These are phyloP conservation scores for Ceraceosorus guamensis DNA, from an alignment of 1,284 basidiomycete species.

Conservation along the genomic window DNA sequence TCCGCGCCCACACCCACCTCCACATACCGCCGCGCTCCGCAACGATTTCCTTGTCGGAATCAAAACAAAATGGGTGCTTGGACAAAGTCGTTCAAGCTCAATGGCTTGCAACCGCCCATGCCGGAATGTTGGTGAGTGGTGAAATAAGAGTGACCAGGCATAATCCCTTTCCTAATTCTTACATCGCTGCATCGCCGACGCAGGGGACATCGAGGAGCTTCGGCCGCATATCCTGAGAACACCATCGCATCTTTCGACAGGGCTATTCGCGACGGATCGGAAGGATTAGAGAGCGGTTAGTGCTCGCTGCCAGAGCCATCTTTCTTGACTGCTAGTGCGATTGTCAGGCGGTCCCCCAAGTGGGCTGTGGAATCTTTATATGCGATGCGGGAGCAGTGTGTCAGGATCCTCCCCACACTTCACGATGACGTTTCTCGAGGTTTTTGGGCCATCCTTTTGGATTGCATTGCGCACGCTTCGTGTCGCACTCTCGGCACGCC, in stretches of 20 bases:
- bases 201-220: slow-evolving; percentile 46
- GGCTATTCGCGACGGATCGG: slow-evolving; percentile 43
- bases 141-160: too few relatives aligned
- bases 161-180: neutral
- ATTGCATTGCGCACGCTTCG: too few relatives aligned
- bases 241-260: slow-evolving; percentile 45
- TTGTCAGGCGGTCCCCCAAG: too few relatives aligned
- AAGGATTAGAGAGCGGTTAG: slow-evolving; percentile 43
- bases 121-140: slow-evolving; percentile 32
- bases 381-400: too few relatives aligned
- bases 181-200: neutral
- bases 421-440: too few relatives aligned
- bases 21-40: too few relatives aligned
- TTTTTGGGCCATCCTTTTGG: too few relatives aligned
- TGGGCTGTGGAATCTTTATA: too few relatives aligned
- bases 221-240: slow-evolving; percentile 47
- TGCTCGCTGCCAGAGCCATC: neutral
- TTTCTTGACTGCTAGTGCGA: neutral
- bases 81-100: slow-evolving; percentile 31
- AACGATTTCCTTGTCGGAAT: too few relatives aligned
- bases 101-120: slow-evolving; percentile 22
- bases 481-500: too few relatives aligned
- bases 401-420: too few relatives aligned
- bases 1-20: too few relatives aligned
- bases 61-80: neutral